A percentile compares a stretch with the other conserved stretches of the same genome.
Evolutionary conservation across 2,329 filamentous ascomycete genomes (phyloP).

Genomic region (Aureobasidium sp.): DNA sequence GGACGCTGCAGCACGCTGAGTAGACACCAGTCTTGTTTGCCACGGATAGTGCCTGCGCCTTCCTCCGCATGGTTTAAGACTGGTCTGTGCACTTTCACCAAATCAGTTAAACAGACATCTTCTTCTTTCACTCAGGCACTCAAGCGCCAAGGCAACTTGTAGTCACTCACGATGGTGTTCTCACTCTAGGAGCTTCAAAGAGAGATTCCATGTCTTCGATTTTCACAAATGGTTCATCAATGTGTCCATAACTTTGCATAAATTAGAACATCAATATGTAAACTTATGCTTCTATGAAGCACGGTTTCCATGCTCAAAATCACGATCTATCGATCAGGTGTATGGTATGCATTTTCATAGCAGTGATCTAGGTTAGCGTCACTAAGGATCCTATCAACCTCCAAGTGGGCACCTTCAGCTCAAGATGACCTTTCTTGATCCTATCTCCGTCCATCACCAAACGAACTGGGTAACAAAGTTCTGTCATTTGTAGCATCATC

Average conservation of each 20-base stretch:
- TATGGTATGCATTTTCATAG: not conserved
- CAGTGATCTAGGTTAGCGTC: not conserved
- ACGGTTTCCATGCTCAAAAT: not conserved
- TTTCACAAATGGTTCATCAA: fast-evolving
- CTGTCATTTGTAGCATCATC: not conserved
- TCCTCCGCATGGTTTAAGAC: not conserved
- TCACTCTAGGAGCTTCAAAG: too few relatives aligned
- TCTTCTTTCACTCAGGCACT: not conserved
- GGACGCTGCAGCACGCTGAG: conserved; percentile 8
- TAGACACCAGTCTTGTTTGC: not conserved
- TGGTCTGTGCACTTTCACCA: not conserved
- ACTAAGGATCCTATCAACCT: too few relatives aligned
- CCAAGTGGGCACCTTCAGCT: too few relatives aligned
- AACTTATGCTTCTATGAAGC: not conserved
- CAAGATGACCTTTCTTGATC: too few relatives aligned
- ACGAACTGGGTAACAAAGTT: not conserved
- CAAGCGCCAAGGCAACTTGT: not conserved
- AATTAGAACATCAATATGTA: not conserved
- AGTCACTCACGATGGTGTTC: too few relatives aligned
- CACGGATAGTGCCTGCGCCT: not conserved
- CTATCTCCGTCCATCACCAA: not conserved
- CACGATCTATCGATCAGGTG: not conserved
- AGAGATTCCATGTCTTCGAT: too few relatives aligned
- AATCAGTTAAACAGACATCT: not conserved
- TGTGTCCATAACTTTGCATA: not conserved